A percentile compares a stretch with the other conserved stretches of the same genome.
phyloP scores from a whole-genome alignment of 805 yeast species.

The Metschnikowia santaceciliae region DNA sequence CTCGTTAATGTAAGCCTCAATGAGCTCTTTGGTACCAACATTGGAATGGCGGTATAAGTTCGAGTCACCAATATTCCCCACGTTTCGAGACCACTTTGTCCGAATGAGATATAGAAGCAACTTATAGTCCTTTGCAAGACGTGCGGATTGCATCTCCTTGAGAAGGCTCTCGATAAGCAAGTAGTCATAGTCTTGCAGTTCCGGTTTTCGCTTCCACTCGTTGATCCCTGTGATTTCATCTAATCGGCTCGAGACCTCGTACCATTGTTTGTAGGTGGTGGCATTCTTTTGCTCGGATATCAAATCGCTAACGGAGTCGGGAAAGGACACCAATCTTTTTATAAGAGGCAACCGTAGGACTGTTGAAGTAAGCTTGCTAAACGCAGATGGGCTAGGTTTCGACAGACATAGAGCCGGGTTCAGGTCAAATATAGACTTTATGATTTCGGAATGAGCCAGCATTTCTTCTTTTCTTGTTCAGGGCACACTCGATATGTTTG shows the following conservation, averaged over 20 bases:
- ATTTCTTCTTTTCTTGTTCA: neutral
- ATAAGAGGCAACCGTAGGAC: constrained; percentile 12
- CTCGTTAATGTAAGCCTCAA: constrained; percentile 80
- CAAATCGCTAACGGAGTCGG: constrained; percentile 8
- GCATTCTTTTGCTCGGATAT: constrained; percentile 31
- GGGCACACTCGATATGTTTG: neutral
- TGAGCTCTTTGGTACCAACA: constrained; percentile 79
- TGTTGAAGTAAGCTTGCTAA: neutral
- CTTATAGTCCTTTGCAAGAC: constrained; percentile 54
- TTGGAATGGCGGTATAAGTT: constrained; percentile 72
- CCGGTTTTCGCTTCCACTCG: constrained; percentile 64
- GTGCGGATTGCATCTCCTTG: constrained; percentile 53
- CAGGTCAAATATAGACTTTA: constrained; percentile 13
- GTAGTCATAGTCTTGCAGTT: constrained; percentile 71
- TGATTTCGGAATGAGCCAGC: constrained; percentile 14
- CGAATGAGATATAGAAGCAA: constrained; percentile 68
- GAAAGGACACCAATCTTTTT: constrained; percentile 10
- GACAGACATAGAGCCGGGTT: constrained; percentile 14
- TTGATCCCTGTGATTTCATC: constrained; percentile 64
- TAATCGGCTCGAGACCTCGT: constrained; percentile 52
- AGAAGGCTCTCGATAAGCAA: constrained; percentile 52
- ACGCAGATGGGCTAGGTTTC: constrained; percentile 5
- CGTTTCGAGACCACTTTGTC: constrained; percentile 79
- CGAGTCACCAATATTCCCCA: constrained; percentile 84
- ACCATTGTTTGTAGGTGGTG: constrained; percentile 61